Percentiles rank a stretch among this genome's conserved stretches.
These are phyloP conservation scores for Blastocystis hominis DNA, from an alignment of 352 stramenopile genomes.

Conservation along the genomic window DNA sequence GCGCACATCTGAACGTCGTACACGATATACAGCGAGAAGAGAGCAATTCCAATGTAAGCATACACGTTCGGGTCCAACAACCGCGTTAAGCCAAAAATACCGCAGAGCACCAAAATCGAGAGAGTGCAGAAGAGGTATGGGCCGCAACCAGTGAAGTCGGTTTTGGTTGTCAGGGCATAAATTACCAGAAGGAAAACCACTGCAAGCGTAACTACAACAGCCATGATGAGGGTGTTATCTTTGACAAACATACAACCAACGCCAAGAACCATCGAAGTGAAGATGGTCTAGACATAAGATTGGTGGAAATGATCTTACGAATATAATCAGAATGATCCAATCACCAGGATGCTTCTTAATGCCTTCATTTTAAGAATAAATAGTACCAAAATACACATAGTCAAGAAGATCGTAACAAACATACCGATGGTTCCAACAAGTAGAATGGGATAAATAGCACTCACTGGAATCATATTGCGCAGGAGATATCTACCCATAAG, in stretches of 20 bases:
- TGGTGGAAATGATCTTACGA: not conserved
- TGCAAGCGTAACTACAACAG: not conserved
- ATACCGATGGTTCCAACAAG: not conserved
- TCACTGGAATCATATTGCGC: too few species aligned
- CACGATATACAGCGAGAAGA: constrained; percentile 48
- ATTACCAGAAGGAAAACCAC: not conserved
- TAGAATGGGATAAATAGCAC: not conserved
- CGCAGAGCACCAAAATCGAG: not conserved
- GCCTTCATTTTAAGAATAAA: not conserved
- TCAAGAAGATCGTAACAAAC: not conserved
- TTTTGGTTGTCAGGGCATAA: constrained; percentile 45
- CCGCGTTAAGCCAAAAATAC: not conserved
- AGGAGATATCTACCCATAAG: not conserved
- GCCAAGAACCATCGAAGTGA: not conserved
- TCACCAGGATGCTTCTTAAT: constrained; percentile 20
- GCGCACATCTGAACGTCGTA: constrained; percentile 46
- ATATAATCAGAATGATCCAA: not conserved
- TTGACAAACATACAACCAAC: constrained; percentile 18
- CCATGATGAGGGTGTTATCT: not conserved
- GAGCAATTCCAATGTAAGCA: not conserved
- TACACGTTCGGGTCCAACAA: constrained; percentile 36
- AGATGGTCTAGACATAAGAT: not conserved
- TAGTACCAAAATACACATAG: not conserved
- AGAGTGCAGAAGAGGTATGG: constrained; percentile 4
- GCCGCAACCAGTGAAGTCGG: constrained; percentile 44